phyloP scores from a whole-genome alignment of 2,329 filamentous ascomycete species.

The Amylocarpus encephaloides region DNA sequence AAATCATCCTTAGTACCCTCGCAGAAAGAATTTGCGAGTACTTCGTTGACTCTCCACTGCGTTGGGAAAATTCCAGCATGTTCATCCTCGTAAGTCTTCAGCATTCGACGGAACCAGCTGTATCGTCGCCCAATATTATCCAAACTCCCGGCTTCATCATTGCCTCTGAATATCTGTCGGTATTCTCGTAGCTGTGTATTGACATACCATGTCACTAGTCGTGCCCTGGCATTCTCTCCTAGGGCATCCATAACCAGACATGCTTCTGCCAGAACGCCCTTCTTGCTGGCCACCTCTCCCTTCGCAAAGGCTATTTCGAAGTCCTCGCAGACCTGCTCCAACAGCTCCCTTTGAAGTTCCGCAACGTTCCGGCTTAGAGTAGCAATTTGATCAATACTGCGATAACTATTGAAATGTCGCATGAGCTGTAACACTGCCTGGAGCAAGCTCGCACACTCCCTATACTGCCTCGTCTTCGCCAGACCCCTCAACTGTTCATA shows the following conservation, averaged over 20 bases:
- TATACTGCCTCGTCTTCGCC: slow-evolving; percentile 81
- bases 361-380: slow-evolving; percentile 86
- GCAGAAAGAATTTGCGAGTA: slow-evolving; percentile 85
- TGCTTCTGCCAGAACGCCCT: slow-evolving; percentile 71
- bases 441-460: slow-evolving; percentile 87
- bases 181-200: slow-evolving; percentile 96
- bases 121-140: slow-evolving; percentile 96
- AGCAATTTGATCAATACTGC: slow-evolving; percentile 96
- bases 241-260: slow-evolving; percentile 93
- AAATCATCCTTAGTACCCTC: slow-evolving; percentile 95
- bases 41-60: slow-evolving; percentile 85
- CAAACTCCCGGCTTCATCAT: slow-evolving; percentile 90
- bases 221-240: slow-evolving; percentile 74
- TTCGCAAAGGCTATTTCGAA: slow-evolving; percentile 95
- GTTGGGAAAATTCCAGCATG: slow-evolving; percentile 82
- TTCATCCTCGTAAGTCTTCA: slow-evolving; percentile 93
- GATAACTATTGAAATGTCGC: slow-evolving; percentile 96
- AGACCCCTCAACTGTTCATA: slow-evolving; percentile 89
- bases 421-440: slow-evolving; percentile 96
- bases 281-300: slow-evolving; percentile 66
- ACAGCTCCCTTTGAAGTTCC: slow-evolving; percentile 82
- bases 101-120: slow-evolving; percentile 91
- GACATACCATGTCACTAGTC: slow-evolving; percentile 93
- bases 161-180: slow-evolving; percentile 88
- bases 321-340: slow-evolving; percentile 98